Evolutionary conservation across 106 monocot genomes (phyloP).

Genomic region (Posidonia australis): DNA sequence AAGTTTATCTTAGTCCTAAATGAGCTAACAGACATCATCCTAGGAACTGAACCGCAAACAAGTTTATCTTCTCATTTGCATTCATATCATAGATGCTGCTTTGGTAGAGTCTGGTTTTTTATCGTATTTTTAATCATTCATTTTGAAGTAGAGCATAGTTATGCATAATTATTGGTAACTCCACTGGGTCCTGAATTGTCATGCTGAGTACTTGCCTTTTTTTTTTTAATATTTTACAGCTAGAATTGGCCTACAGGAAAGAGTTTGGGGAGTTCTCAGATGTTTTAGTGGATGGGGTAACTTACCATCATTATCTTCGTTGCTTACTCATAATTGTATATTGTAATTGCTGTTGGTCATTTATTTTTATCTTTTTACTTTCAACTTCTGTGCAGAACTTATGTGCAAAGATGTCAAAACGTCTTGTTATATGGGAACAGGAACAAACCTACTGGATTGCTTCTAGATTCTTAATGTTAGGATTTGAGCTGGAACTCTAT

Average conservation of each 20-base stretch:
- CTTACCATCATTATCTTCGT: neutral
- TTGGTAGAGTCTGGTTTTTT: neutral
- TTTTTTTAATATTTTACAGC: conserved; percentile 42
- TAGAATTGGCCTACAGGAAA: conserved; percentile 64
- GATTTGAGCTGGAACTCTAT: conserved; percentile 90
- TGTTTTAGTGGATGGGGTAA: conserved; percentile 46
- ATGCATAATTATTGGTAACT: neutral
- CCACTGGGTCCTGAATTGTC: neutral
- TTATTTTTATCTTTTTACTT: conserved; percentile 1
- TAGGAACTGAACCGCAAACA: too few species aligned
- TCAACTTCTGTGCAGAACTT: conserved; percentile 35
- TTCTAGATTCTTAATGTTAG: conserved; percentile 75
- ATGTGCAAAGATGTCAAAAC: conserved; percentile 45
- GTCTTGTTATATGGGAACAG: conserved; percentile 69
- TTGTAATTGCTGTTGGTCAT: neutral
- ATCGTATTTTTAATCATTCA: neutral
- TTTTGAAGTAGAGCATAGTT: neutral
- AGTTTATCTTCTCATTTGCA: too few species aligned
- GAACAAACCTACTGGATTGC: conserved; percentile 95
- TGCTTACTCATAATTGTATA: neutral
- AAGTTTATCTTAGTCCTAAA: too few species aligned
- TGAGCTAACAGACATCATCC: too few species aligned
- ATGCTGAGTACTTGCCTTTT: neutral
- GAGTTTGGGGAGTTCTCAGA: conserved; percentile 40
- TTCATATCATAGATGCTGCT: too few species aligned